A percentile compares a stretch with the other conserved stretches of the same genome.
These are phyloP conservation scores for Priceomyces castillae DNA, from an alignment of 805 yeast species.

Conservation along the genomic window DNA sequence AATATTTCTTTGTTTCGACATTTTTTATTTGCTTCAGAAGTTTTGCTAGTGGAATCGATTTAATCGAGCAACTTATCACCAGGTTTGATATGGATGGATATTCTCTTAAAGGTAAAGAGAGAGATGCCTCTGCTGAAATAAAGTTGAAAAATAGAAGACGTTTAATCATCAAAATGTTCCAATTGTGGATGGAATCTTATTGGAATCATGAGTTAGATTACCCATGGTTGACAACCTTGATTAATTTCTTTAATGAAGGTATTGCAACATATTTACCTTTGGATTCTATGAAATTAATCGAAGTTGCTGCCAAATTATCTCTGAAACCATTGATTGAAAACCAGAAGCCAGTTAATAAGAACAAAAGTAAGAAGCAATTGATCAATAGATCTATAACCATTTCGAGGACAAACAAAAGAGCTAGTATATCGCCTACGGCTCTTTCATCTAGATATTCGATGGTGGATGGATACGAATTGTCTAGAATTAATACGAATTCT, in stretches of 20 bases:
- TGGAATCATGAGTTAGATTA: slow-evolving; percentile 72
- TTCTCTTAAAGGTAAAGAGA: slow-evolving; percentile 12
- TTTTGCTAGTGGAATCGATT: slow-evolving; percentile 63
- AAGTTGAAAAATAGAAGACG: slow-evolving; percentile 58
- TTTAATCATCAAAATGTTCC: slow-evolving; percentile 65
- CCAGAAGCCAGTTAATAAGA: slow-evolving; percentile 19
- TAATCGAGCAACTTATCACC: slow-evolving; percentile 63
- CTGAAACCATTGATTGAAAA: slow-evolving; percentile 52
- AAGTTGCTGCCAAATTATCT: slow-evolving; percentile 58
- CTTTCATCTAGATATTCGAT: slow-evolving; percentile 40
- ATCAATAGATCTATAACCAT: slow-evolving; percentile 50
- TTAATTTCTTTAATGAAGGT: slow-evolving; percentile 79
- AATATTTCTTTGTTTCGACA: slow-evolving; percentile 65
- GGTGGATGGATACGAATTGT: slow-evolving; percentile 58
- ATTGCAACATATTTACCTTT: slow-evolving; percentile 59
- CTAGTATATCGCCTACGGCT: slow-evolving; percentile 27
- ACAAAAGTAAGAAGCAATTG: slow-evolving; percentile 40
- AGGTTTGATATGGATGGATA: slow-evolving; percentile 56
- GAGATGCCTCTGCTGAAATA: slow-evolving; percentile 27
- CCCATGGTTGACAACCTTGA: slow-evolving; percentile 60
- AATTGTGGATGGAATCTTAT: slow-evolving; percentile 85
- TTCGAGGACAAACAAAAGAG: slow-evolving; percentile 30
- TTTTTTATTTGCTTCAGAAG: slow-evolving; percentile 75
- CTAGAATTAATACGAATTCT: slow-evolving; percentile 49
- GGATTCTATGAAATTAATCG: slow-evolving; percentile 61